These are phyloP conservation scores for Entophlyctis helioformis DNA, from an alignment of 192 early-diverging fungal genomes.

Conservation along the genomic window DNA sequence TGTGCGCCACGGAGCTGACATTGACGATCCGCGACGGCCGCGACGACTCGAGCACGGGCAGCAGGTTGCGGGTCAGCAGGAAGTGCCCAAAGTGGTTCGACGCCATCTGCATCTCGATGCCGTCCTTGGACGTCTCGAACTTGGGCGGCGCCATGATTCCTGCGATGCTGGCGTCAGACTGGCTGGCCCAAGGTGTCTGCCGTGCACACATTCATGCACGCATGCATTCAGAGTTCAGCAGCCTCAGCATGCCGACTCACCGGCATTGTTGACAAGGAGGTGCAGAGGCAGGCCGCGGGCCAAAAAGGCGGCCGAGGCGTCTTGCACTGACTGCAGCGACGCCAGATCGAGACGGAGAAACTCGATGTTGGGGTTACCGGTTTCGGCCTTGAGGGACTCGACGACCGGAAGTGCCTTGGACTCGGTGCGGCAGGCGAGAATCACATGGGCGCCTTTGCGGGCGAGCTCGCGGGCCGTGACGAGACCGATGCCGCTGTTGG, in stretches of 20 bases:
- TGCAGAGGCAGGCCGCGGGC: neutral
- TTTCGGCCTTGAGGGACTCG: slow-evolving; percentile 8
- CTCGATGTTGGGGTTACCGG: slow-evolving; percentile 15
- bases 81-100: slow-evolving; percentile 22
- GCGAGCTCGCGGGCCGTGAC: too few species aligned
- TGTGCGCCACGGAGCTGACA: slow-evolving; percentile 10
- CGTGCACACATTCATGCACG: too few species aligned
- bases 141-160: slow-evolving; percentile 46
- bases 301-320: neutral
- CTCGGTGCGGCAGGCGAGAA: slow-evolving; percentile 12
- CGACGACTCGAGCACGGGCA: slow-evolving; percentile 3
- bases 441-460: too few species aligned
- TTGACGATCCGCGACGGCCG: slow-evolving; percentile 9
- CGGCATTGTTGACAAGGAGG: slow-evolving; percentile 5
- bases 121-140: slow-evolving; percentile 7
- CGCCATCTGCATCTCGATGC: slow-evolving; percentile 7
- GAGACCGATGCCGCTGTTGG: too few species aligned
- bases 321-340: slow-evolving; percentile 6
- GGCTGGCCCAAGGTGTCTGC: too few species aligned
- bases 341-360: slow-evolving; percentile 19
- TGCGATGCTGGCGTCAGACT: neutral
- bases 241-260: neutral
- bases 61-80: slow-evolving; percentile 8
- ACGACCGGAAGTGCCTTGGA: slow-evolving; percentile 11
- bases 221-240: neutral